Evolutionary conservation across 73 alveolate species (phyloP).

Genomic region (Tetrahymena borealis): DNA sequence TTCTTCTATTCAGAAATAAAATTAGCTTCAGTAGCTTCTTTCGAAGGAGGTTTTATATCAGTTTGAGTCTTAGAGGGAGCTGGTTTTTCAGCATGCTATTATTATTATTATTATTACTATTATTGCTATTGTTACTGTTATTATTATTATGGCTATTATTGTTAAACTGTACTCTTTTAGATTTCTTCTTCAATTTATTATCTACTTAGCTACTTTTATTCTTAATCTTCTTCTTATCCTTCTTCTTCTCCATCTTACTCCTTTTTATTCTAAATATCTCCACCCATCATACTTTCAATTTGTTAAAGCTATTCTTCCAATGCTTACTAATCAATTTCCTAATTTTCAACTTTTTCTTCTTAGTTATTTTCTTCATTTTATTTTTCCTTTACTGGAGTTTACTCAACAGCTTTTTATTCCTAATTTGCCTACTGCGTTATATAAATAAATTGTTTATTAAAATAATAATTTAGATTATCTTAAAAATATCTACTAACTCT

Average conservation of each 20-base stretch:
- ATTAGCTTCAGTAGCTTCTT: not conserved
- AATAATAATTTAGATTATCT: too few species aligned
- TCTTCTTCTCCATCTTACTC: not conserved
- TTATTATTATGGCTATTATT: not conserved
- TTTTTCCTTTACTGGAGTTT: too few species aligned
- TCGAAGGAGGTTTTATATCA: not conserved
- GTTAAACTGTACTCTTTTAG: not conserved
- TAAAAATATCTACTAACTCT: slow-evolving; percentile 1
- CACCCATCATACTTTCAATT: not conserved
- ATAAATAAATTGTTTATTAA: too few species aligned
- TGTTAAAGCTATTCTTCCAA: too few species aligned
- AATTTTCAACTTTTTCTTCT: too few species aligned
- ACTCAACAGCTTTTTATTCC: too few species aligned
- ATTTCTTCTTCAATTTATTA: not conserved
- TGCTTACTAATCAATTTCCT: too few species aligned
- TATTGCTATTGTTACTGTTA: not conserved
- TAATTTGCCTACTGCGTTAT: too few species aligned
- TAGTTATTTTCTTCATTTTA: too few species aligned
- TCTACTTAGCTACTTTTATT: not conserved
- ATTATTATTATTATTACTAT: not conserved
- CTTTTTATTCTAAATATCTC: not conserved
- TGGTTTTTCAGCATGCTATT: not conserved
- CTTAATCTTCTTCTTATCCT: not conserved
- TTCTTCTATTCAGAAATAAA: not conserved
- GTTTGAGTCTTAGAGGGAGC: not conserved